Evolutionary conservation across 2,329 filamentous ascomycete species (phyloP).

Genomic region (Colletotrichum filicis): DNA sequence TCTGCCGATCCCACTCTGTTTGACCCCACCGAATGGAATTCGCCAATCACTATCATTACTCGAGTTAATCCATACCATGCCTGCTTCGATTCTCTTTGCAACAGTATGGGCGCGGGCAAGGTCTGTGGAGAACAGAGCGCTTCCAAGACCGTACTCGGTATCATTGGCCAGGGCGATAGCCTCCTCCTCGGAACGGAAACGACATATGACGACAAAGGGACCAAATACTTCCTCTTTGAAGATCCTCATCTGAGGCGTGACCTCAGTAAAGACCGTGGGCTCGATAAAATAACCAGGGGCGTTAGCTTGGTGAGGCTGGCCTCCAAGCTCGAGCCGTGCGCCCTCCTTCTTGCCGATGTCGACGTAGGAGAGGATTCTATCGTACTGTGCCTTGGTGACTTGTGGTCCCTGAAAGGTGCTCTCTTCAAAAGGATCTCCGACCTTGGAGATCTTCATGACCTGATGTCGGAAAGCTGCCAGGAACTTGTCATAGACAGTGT

Average conservation of each 20-base stretch:
- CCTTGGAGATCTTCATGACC: constrained; percentile 63
- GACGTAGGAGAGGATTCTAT: constrained; percentile 73
- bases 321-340: constrained; percentile 59
- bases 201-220: constrained; percentile 41
- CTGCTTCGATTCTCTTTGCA: constrained; percentile 63
- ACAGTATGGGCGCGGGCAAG: constrained; percentile 52
- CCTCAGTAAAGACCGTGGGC: constrained; percentile 43
- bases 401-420: constrained; percentile 76
- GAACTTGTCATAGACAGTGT: constrained; percentile 67
- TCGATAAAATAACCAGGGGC: constrained; percentile 50
- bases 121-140: constrained; percentile 67
- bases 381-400: constrained; percentile 72
- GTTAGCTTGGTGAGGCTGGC: constrained; percentile 56
- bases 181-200: constrained; percentile 46
- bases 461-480: constrained; percentile 69
- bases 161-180: constrained; percentile 49
- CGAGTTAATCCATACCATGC: constrained; percentile 56
- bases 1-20: constrained; percentile 45
- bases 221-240: constrained; percentile 47
- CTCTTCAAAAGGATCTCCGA: constrained; percentile 73
- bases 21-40: constrained; percentile 47
- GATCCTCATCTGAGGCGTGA: constrained; percentile 41
- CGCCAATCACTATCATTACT: constrained; percentile 45
- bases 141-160: constrained; percentile 65
- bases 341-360: constrained; percentile 72